Conservation (phyloP, 139 green algal species). For the Parachlorella kessleri region DNA sequence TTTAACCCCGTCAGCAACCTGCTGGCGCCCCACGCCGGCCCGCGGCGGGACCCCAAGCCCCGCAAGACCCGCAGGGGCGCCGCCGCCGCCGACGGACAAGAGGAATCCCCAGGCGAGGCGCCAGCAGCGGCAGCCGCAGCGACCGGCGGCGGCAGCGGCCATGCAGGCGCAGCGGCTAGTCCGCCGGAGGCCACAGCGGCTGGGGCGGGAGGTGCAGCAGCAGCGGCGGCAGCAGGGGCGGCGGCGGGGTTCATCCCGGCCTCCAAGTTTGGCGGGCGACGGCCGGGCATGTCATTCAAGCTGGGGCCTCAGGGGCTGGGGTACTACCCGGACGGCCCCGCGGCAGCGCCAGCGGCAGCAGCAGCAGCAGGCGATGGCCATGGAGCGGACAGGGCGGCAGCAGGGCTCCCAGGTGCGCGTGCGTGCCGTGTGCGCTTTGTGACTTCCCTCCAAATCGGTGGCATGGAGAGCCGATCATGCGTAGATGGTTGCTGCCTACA, state of each 20-base stretch:
- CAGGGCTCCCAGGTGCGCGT: no score
- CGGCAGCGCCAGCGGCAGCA: no score
- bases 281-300: constrained; percentile 75
- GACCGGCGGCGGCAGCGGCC: constrained; percentile 9
- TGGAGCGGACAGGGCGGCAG: no score
- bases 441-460: no score
- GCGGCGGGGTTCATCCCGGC: constrained; percentile 48
- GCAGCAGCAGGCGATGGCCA: no score
- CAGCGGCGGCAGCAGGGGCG: neutral
- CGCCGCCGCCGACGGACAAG: neutral
- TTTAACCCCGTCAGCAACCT: constrained; percentile 95
- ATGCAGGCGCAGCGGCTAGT: neutral
- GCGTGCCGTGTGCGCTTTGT: no score
- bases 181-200: neutral
- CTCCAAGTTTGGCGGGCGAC: constrained; percentile 55
- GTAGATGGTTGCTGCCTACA: no score
- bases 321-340: constrained; percentile 77
- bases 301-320: constrained; percentile 66
- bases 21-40: constrained; percentile 51
- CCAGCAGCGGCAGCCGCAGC: neutral
- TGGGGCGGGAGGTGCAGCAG: neutral
- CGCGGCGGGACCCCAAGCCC: constrained; percentile 34
- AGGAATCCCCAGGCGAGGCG: neutral
- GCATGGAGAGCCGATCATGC: no score
- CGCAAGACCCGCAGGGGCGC: constrained; percentile 2